phyloP scores from a whole-genome alignment of 2,329 filamentous ascomycete species.

The Fusarium xylarioides region DNA sequence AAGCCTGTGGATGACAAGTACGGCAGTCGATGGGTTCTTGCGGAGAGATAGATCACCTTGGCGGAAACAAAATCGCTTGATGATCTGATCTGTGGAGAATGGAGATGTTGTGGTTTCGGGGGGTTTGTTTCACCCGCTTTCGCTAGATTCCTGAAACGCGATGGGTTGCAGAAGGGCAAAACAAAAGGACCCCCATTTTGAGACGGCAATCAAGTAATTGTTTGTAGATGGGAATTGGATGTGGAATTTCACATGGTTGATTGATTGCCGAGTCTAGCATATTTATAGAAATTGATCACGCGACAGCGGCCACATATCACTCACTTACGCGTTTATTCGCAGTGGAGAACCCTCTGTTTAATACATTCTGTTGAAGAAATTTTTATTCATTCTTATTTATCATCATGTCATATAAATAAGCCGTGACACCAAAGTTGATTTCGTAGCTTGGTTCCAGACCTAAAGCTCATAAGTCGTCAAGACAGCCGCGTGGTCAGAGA shows the following conservation, averaged over 20 bases:
- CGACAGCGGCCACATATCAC: not conserved
- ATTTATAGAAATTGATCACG: not conserved
- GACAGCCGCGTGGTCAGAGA: constrained; percentile 52
- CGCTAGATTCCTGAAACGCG: not conserved
- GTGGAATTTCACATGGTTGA: not conserved
- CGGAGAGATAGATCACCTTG: not conserved
- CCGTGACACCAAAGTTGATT: not conserved
- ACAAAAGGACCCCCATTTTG: not conserved
- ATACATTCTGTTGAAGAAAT: not conserved
- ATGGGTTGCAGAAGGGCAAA: not conserved
- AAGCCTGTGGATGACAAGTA: not conserved
- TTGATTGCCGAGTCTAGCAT: not conserved
- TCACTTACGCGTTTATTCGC: not conserved
- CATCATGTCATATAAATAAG: constrained; percentile 8
- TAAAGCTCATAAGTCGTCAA: constrained; percentile 43
- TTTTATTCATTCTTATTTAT: constrained; percentile 3
- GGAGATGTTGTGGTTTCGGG: not conserved
- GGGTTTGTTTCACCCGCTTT: not conserved
- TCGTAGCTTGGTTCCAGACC: not conserved
- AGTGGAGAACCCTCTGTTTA: rapidly evolving
- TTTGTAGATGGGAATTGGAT: not conserved
- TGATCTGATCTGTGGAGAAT: not conserved
- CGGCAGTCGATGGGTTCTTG: not conserved
- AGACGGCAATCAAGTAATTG: not conserved
- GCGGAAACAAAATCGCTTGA: not conserved